phyloP scores from a whole-genome alignment of 257 asterid species.

The Fraxinus excelsior region DNA sequence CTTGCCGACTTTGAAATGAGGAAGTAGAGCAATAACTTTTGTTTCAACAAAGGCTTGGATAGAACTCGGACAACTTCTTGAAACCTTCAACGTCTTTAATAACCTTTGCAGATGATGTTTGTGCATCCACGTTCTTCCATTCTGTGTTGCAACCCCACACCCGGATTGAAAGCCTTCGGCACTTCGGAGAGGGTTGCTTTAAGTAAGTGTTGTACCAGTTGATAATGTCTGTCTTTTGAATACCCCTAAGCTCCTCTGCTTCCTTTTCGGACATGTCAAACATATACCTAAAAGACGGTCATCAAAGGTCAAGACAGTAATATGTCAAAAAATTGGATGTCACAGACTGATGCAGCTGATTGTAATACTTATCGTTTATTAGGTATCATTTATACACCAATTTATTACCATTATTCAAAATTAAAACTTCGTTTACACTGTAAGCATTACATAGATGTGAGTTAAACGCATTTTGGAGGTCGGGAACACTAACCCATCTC shows the following conservation, averaged over 20 bases:
- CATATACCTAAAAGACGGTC: conserved; percentile 74
- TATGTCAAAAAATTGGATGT: not conserved
- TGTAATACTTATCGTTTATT: not conserved
- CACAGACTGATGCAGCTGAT: not conserved
- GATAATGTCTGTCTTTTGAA: conserved; percentile 60
- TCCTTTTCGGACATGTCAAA: conserved; percentile 81
- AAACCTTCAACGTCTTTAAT: no score
- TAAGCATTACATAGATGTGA: not conserved
- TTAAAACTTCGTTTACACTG: not conserved
- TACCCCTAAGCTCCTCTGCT: conserved; percentile 62
- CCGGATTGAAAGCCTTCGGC: conserved; percentile 83
- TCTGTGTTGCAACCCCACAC: conserved; percentile 90
- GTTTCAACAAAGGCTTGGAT: conserved; percentile 59
- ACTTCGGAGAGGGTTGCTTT: conserved; percentile 75
- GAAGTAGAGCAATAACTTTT: no score
- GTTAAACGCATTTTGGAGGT: not conserved
- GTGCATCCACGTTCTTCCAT: conserved; percentile 41
- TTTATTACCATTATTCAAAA: not conserved
- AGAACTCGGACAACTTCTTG: conserved; percentile 62
- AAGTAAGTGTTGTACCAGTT: conserved; percentile 74
- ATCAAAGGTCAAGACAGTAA: not conserved
- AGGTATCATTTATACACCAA: conserved; percentile 1
- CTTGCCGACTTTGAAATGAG: not conserved
- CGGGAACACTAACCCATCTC: not conserved
- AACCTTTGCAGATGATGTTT: conserved; percentile 42